Evolutionary conservation across 495 filamentous ascomycete species (phyloP).

Genomic region (Xylona heveae): DNA sequence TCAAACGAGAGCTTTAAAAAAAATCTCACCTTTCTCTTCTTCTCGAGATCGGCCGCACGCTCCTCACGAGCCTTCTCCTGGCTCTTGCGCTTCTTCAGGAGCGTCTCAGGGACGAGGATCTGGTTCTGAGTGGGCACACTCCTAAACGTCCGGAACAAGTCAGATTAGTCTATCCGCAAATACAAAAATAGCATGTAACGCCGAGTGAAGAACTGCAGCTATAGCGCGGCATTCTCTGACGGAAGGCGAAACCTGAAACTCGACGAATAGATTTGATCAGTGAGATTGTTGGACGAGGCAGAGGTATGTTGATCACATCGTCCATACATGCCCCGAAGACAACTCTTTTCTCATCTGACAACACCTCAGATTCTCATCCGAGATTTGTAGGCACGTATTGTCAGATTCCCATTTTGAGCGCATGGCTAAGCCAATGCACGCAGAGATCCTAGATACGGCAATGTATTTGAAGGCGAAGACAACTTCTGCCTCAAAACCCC

Average conservation of each 20-base stretch:
- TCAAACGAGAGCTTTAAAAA: slow-evolving; percentile 14
- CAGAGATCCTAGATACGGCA: slow-evolving; percentile 28
- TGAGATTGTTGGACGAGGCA: slow-evolving; percentile 25
- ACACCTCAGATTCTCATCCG: slow-evolving; percentile 39
- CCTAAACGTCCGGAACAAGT: slow-evolving; percentile 39
- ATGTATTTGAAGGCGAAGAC: slow-evolving; percentile 70
- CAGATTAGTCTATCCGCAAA: slow-evolving; percentile 52
- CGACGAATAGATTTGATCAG: slow-evolving; percentile 62
- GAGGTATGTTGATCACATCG: background rate
- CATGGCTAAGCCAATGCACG: slow-evolving; percentile 6
- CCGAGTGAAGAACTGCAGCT: slow-evolving; percentile 80
- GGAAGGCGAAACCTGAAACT: slow-evolving; percentile 38
- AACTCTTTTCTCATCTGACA: slow-evolving; percentile 64
- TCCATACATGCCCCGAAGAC: slow-evolving; percentile 6
- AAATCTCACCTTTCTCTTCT: slow-evolving; percentile 85
- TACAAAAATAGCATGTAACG: slow-evolving; percentile 35
- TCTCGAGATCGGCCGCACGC: slow-evolving; percentile 51
- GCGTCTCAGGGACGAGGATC: slow-evolving; percentile 89
- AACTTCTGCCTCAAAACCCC: slow-evolving; percentile 66
- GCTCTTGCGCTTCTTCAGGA: slow-evolving; percentile 99
- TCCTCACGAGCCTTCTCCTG: slow-evolving; percentile 96
- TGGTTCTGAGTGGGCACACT: slow-evolving; percentile 75
- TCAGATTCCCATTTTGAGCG: slow-evolving; percentile 2
- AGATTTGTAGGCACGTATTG: slow-evolving; percentile 9
- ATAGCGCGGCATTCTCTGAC: slow-evolving; percentile 72